Evolutionary conservation across 2,329 filamentous ascomycete genomes (phyloP).

Genomic region (Metarhizium anisopliae): DNA sequence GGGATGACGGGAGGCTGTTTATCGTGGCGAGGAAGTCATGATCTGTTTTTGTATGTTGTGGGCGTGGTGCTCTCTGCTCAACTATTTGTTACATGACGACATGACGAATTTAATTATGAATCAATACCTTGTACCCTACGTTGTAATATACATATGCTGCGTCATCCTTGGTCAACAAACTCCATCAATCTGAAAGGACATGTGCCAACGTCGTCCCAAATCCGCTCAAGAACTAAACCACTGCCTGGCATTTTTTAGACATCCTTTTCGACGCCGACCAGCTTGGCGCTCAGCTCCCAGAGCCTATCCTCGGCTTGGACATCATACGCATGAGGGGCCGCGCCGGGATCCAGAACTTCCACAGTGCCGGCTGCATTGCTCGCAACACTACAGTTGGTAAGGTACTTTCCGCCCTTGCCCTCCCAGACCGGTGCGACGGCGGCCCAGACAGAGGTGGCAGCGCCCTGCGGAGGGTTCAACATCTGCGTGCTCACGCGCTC

Average conservation of each 20-base stretch:
- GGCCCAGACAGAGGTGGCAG: slow-evolving; percentile 37
- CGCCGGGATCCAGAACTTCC: slow-evolving; percentile 6
- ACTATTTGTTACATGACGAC: no score
- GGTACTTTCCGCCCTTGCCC: slow-evolving; percentile 36
- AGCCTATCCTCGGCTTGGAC: slow-evolving; percentile 27
- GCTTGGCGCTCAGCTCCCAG: slow-evolving; percentile 23
- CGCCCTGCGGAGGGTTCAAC: slow-evolving; percentile 27
- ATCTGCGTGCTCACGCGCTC: not conserved
- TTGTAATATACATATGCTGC: no score
- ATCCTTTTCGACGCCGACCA: slow-evolving; percentile 3
- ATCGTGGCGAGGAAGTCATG: slow-evolving; percentile 7
- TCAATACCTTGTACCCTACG: no score
- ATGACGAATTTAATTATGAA: no score
- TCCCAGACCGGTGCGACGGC: slow-evolving; percentile 32
- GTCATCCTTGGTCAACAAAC: no score
- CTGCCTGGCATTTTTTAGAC: not conserved
- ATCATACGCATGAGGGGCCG: slow-evolving; percentile 24
- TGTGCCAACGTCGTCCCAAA: no score
- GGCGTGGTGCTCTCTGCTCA: not conserved
- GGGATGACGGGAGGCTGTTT: slow-evolving; percentile 6
- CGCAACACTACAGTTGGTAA: slow-evolving; percentile 31
- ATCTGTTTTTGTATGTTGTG: no score
- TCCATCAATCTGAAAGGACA: no score
- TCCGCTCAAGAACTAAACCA: no score
- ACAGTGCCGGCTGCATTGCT: slow-evolving; percentile 3